phyloP scores from a whole-genome alignment of 495 filamentous ascomycete species.

The Penicillium ochrochloron region DNA sequence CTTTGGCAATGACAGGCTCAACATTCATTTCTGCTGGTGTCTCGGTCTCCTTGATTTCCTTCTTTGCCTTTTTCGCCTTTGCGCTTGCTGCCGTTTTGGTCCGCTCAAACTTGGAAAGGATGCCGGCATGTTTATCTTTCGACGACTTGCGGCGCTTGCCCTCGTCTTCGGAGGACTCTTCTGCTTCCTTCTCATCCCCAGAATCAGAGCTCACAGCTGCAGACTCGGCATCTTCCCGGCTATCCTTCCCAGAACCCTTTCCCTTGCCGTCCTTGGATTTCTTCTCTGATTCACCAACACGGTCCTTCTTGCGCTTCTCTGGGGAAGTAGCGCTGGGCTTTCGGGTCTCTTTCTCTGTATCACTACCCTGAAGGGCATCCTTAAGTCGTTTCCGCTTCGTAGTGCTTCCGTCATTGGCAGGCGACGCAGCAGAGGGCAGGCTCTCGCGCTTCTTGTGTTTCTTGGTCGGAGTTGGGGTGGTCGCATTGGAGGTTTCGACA shows the following conservation, averaged over 20 bases:
- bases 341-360: conserved; percentile 29
- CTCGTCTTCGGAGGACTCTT: conserved; percentile 15
- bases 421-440: conserved; percentile 17
- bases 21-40: conserved; percentile 23
- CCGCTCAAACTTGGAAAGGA: conserved; percentile 53
- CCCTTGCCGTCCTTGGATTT: conserved; percentile 39
- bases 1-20: conserved; percentile 60
- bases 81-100: conserved; percentile 39
- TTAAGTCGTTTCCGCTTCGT: conserved; percentile 36
- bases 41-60: conserved; percentile 29
- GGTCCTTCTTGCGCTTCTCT: conserved; percentile 29
- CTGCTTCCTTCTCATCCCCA: conserved; percentile 15
- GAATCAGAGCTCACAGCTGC: conserved; percentile 23
- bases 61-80: conserved; percentile 29
- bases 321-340: conserved; percentile 40
- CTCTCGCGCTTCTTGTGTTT: conserved; percentile 44
- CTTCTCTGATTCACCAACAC: conserved; percentile 27
- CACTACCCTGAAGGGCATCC: conserved; percentile 19
- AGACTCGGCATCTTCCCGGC: conserved; percentile 24
- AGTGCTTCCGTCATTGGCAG: conserved; percentile 21
- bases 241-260: conserved; percentile 26
- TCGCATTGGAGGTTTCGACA: conserved; percentile 32
- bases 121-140: conserved; percentile 46
- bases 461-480: conserved; percentile 44
- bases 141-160: conserved; percentile 22